Conservation (phyloP, 129 eudicot genomes). For the Centella asiatica region DNA sequence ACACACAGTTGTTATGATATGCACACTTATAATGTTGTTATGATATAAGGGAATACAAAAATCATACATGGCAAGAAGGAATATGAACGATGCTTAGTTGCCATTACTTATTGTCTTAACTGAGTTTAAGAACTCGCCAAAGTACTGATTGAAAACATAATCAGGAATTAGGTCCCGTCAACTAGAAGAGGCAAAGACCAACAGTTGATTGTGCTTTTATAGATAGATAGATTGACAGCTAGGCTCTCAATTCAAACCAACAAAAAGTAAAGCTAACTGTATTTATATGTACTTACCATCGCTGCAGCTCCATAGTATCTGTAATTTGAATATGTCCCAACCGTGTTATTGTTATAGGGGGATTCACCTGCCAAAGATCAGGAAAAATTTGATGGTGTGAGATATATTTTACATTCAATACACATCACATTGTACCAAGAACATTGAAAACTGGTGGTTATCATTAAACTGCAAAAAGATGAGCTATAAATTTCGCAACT, state of each 20-base stretch:
- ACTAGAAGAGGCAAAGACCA: no score
- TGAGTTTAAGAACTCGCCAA: no score
- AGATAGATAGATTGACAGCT: background rate
- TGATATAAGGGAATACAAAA: no score
- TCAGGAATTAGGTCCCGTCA: no score
- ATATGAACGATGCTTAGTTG: no score
- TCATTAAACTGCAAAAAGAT: background rate
- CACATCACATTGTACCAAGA: background rate
- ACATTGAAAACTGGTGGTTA: no score
- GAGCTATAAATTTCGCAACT: background rate
- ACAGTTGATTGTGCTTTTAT: no score
- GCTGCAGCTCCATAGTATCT: conserved; percentile 32
- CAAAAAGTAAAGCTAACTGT: background rate
- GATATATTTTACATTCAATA: background rate
- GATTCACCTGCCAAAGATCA: conserved; percentile 43
- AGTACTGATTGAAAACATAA: no score
- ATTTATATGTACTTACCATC: conserved; percentile 32
- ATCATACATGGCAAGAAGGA: no score
- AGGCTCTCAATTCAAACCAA: background rate
- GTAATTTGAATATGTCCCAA: conserved; percentile 39
- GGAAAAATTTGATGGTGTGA: conserved; percentile 4
- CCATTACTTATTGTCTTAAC: no score
- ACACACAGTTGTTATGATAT: no score
- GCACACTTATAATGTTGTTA: no score
- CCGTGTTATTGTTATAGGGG: conserved; percentile 29